A percentile compares a stretch with the other conserved stretches of the same genome.
phyloP scores from a whole-genome alignment of 2,329 filamentous ascomycete species.

The Aspergillus ibericus region DNA sequence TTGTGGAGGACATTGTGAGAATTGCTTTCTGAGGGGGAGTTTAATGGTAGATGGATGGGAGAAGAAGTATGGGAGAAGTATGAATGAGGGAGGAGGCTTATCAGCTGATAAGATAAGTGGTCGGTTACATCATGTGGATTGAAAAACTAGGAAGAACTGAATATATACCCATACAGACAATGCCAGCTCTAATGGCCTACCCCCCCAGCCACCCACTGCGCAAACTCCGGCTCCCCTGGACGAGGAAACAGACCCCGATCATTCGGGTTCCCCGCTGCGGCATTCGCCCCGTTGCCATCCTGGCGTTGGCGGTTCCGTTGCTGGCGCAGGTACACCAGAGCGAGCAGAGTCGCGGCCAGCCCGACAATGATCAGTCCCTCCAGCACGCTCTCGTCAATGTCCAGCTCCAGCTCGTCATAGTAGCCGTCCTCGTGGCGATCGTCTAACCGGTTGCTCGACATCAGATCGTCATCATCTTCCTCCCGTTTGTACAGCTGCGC shows the following conservation, averaged over 20 bases:
- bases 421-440: slow-evolving; percentile 51
- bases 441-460: slow-evolving; percentile 28
- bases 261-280: slow-evolving; percentile 25
- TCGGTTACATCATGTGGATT: background rate
- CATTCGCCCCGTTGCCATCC: slow-evolving; percentile 33
- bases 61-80: too few species aligned
- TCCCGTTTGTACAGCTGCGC: slow-evolving; percentile 49
- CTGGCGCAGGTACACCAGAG: slow-evolving; percentile 73
- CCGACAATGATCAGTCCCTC: slow-evolving; percentile 84
- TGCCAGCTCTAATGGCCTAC: slow-evolving; percentile 52
- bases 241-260: slow-evolving; percentile 64
- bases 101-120: slow-evolving; percentile 2
- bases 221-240: slow-evolving; percentile 66
- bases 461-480: slow-evolving; percentile 36
- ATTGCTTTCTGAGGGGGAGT: too few species aligned
- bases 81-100: slow-evolving; percentile 6
- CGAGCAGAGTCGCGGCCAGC: slow-evolving; percentile 70
- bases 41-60: too few species aligned
- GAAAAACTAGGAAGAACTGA: background rate
- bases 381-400: slow-evolving; percentile 73
- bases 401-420: slow-evolving; percentile 61
- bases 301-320: slow-evolving; percentile 42
- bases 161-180: background rate
- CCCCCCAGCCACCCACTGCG: slow-evolving; percentile 67
- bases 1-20: background rate